A percentile compares a stretch with the other conserved stretches of the same genome.
phyloP scores from a whole-genome alignment of 2,329 filamentous ascomycete genomes.

The Mycogone perniciosa region DNA sequence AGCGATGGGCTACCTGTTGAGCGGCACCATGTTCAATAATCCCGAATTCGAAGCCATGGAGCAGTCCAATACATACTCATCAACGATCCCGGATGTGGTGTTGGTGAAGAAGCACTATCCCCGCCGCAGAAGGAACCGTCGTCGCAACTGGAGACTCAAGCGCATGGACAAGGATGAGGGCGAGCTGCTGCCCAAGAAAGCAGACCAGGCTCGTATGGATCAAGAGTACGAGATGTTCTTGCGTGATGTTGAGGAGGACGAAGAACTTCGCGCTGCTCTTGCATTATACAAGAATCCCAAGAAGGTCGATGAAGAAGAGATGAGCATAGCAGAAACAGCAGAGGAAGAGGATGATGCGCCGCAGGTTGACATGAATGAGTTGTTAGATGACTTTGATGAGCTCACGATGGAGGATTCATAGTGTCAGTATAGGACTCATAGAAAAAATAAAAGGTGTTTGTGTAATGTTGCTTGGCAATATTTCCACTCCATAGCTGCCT shows the following conservation, averaged over 20 bases:
- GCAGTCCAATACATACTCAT: slow-evolving; percentile 65
- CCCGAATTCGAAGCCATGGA: slow-evolving; percentile 78
- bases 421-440: slow-evolving; percentile 13
- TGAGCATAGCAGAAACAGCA: slow-evolving; percentile 60
- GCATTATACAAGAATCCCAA: slow-evolving; percentile 73
- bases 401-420: slow-evolving; percentile 42
- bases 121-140: slow-evolving; percentile 71
- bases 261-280: slow-evolving; percentile 76
- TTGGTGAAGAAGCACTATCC: slow-evolving; percentile 97
- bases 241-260: slow-evolving; percentile 91
- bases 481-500: too few relatives aligned
- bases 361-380: slow-evolving; percentile 68
- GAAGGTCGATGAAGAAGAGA: slow-evolving; percentile 52
- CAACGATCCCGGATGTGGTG: slow-evolving; percentile 81
- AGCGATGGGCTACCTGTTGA: slow-evolving; percentile 88
- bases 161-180: slow-evolving; percentile 87
- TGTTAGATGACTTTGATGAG: slow-evolving; percentile 91
- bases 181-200: slow-evolving; percentile 77
- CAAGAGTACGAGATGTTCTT: slow-evolving; percentile 96
- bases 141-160: slow-evolving; percentile 88
- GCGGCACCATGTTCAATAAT: slow-evolving; percentile 90
- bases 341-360: slow-evolving; percentile 61
- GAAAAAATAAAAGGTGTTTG: slow-evolving; percentile 20
- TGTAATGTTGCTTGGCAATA: neutral
- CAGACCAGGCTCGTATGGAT: slow-evolving; percentile 83